Evolutionary conservation across 768 basidiomycete species (phyloP).

Genomic region (Pholiota microspora): DNA sequence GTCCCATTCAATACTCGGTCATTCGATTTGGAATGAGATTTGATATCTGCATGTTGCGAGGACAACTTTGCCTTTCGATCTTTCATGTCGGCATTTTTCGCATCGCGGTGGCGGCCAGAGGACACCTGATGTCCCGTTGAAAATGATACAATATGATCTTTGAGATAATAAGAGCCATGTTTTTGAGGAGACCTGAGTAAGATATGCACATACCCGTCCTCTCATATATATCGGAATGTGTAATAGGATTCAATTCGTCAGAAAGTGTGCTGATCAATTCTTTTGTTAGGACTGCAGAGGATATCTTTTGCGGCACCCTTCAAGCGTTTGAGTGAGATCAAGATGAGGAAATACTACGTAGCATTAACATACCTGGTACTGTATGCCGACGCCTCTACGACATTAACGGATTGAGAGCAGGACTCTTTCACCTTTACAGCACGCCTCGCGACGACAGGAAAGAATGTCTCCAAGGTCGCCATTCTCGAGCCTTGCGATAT

Average conservation of each 20-base stretch:
- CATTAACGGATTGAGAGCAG: background rate
- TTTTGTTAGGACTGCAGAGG: conserved; percentile 42
- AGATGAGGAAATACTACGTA: background rate
- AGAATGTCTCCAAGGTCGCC: conserved; percentile 18
- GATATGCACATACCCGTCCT: conserved; percentile 53
- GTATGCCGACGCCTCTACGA: background rate
- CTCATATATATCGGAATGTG: conserved; percentile 62
- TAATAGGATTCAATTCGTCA: conserved; percentile 74
- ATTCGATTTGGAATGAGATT: conserved; percentile 1
- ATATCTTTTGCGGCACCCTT: background rate
- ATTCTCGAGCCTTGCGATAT: no score
- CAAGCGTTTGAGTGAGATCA: background rate
- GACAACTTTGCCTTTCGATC: conserved; percentile 46
- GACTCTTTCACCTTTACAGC: background rate
- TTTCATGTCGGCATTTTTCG: conserved; percentile 34
- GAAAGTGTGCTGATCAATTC: conserved; percentile 60
- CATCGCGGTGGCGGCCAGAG: conserved; percentile 37
- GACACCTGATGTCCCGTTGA: conserved; percentile 69
- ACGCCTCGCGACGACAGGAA: conserved; percentile 15
- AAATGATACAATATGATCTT: conserved; percentile 61
- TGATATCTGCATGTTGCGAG: conserved; percentile 19
- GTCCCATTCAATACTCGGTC: conserved; percentile 37
- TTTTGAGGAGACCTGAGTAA: background rate
- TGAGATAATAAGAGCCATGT: background rate
- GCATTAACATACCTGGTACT: background rate